phyloP scores from a whole-genome alignment of 306 rosid species.

The Cicer pinnatifidum region DNA sequence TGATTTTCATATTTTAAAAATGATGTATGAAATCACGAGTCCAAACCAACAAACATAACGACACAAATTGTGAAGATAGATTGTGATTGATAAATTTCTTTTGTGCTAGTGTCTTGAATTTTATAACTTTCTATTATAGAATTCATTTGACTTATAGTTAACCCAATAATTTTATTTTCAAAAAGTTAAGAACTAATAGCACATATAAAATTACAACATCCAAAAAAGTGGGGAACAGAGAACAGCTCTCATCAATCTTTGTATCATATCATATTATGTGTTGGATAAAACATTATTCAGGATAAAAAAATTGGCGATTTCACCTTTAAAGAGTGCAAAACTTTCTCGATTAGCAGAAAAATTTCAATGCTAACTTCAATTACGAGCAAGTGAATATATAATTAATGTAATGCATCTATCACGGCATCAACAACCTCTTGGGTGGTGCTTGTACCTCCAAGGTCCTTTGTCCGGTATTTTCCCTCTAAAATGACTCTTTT shows the following conservation, averaged over 20 bases:
- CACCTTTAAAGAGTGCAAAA: slow-evolving; percentile 31
- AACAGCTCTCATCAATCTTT: neutral
- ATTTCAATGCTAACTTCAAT: slow-evolving; percentile 24
- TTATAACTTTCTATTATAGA: no score
- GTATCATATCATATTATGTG: slow-evolving; percentile 11
- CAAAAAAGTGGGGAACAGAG: neutral
- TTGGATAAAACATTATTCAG: slow-evolving; percentile 39
- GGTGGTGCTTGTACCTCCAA: slow-evolving; percentile 82
- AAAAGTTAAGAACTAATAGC: neutral
- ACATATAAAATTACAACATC: neutral
- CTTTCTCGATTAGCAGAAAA: slow-evolving; percentile 27
- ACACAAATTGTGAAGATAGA: no score
- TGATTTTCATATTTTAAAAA: neutral
- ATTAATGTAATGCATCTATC: slow-evolving; percentile 66
- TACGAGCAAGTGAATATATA: neutral
- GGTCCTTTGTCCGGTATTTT: slow-evolving; percentile 74
- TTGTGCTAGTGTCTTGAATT: no score
- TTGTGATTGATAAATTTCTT: no score
- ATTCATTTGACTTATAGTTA: no score
- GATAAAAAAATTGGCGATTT: slow-evolving; percentile 42
- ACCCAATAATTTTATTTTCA: no score
- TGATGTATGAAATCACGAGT: no score
- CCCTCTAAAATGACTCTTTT: slow-evolving; percentile 75
- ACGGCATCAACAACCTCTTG: slow-evolving; percentile 90
- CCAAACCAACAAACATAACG: no score